These are phyloP conservation scores for Pythium dissotocum DNA, from an alignment of 352 stramenopile species.

Conservation along the genomic window DNA sequence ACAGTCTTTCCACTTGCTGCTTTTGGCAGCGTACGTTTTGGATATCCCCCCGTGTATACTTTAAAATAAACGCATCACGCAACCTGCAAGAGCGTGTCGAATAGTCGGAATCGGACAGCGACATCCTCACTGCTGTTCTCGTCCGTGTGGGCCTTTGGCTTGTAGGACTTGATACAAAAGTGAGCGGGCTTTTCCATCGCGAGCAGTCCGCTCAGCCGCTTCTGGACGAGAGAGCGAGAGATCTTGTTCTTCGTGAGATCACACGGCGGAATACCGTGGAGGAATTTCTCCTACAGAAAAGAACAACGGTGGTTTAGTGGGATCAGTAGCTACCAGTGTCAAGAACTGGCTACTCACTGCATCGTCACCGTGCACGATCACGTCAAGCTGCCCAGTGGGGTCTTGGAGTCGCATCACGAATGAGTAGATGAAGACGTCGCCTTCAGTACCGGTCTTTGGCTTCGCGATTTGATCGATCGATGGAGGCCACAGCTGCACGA, in stretches of 20 bases:
- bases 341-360: conserved; percentile 44
- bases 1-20: not conserved
- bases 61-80: not conserved
- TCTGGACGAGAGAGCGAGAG: conserved; percentile 51
- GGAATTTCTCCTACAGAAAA: conserved; percentile 53
- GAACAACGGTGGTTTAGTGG: not conserved
- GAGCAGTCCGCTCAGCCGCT: conserved; percentile 46
- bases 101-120: conserved; percentile 62
- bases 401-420: conserved; percentile 68
- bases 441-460: conserved; percentile 23
- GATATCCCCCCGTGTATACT: not conserved
- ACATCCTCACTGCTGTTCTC: conserved; percentile 6
- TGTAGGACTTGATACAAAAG: conserved; percentile 78
- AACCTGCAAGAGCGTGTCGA: conserved; percentile 55
- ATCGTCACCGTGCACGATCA: conserved; percentile 71
- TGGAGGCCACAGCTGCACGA: conserved; percentile 48
- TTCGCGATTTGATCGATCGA: conserved; percentile 58
- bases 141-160: conserved; percentile 25
- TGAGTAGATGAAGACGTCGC: conserved; percentile 55
- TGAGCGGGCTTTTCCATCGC: conserved; percentile 30
- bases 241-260: conserved; percentile 55
- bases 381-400: conserved; percentile 44
- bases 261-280: conserved; percentile 69
- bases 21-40: not conserved
- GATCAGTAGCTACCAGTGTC: not conserved